phyloP scores from a whole-genome alignment of 2,329 filamentous ascomycete genomes.

The Colletotrichum karsti region DNA sequence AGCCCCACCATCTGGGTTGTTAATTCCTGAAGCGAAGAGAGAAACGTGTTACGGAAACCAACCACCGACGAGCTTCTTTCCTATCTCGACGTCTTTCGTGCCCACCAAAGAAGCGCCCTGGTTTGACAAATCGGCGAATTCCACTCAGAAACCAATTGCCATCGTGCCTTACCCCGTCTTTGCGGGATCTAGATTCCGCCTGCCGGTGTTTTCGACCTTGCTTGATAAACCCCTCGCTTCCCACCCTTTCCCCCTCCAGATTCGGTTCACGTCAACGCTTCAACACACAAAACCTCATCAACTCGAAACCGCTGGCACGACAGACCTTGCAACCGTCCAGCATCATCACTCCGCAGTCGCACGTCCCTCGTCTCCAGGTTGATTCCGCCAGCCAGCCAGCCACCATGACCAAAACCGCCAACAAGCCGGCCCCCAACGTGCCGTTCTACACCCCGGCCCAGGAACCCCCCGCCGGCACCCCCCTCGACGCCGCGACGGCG shows the following conservation, averaged over 20 bases:
- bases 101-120: not conserved
- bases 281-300: conserved; percentile 4
- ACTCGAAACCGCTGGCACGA: conserved; percentile 15
- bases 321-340: not conserved
- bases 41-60: not conserved
- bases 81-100: not conserved
- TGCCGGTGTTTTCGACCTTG: not conserved
- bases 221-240: conserved; percentile 3
- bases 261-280: not conserved
- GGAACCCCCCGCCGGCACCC: conserved; percentile 58
- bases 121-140: not conserved
- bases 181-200: not conserved
- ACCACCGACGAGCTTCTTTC: not conserved
- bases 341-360: not conserved
- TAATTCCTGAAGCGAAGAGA: not conserved
- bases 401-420: conserved; percentile 38
- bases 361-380: not conserved
- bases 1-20: not conserved
- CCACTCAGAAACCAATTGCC: not conserved
- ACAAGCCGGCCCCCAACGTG: conserved; percentile 51
- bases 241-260: not conserved
- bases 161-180: not conserved
- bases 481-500: conserved; percentile 46
- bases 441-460: conserved; percentile 66
- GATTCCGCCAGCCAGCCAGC: not conserved